Conservation (phyloP, 225 moss, liverwort and hornwort genomes). For the Anthoceros angustus region DNA sequence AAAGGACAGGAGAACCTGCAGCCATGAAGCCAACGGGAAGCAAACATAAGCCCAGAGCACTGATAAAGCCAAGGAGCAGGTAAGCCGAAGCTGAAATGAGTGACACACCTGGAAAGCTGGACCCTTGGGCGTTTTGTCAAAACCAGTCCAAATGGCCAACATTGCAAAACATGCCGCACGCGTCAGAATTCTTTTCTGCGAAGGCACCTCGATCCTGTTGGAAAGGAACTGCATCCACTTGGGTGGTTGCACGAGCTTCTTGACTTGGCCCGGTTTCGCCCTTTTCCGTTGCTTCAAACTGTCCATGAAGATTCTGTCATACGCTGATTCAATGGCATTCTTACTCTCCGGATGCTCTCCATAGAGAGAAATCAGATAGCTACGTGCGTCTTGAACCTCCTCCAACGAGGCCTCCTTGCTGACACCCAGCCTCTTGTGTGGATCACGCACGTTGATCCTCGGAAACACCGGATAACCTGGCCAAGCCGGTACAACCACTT, state of each 20-base stretch:
- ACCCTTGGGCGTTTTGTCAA: conserved; percentile 69
- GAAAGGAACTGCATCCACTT: conserved; percentile 49
- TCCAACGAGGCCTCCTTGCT: conserved; percentile 60
- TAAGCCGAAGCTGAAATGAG: neutral
- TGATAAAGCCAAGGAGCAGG: neutral
- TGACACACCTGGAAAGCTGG: conserved; percentile 65
- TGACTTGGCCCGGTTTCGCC: conserved; percentile 51
- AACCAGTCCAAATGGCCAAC: conserved; percentile 72
- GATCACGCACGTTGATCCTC: conserved; percentile 57
- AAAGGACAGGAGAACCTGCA: conserved; percentile 64
- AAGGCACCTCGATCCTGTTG: conserved; percentile 58
- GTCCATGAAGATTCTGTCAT: conserved; percentile 93
- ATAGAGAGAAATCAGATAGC: conserved; percentile 53
- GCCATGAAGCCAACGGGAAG: neutral
- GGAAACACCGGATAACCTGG: conserved; percentile 49
- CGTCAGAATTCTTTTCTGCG: conserved; percentile 38
- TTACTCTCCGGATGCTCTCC: conserved; percentile 52
- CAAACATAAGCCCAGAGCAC: neutral
- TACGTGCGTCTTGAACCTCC: conserved; percentile 72
- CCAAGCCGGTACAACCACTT: neutral
- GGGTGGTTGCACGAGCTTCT: conserved; percentile 69
- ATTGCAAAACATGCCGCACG: conserved; percentile 57
- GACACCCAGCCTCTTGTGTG: conserved; percentile 64
- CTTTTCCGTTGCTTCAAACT: conserved; percentile 68
- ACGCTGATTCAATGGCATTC: conserved; percentile 72